Conservation (phyloP, 306 rosid genomes). For the Lagenaria siceraria region DNA sequence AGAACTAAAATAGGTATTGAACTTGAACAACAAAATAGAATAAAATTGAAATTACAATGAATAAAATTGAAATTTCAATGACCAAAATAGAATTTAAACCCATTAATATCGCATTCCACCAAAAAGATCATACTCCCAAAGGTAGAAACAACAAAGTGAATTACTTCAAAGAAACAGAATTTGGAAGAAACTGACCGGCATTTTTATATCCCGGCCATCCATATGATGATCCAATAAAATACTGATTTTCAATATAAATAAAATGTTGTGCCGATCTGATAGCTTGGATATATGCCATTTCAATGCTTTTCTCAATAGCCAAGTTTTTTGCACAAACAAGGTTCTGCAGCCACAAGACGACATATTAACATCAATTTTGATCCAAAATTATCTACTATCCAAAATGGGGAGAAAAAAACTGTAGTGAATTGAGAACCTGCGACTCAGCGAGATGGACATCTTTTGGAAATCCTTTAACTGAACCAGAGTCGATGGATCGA, state of each 20-base stretch:
- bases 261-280: slow-evolving; percentile 94
- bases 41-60: no score
- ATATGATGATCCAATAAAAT: slow-evolving; percentile 86
- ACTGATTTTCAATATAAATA: slow-evolving; percentile 90
- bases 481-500: slow-evolving; percentile 91
- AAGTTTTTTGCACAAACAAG: slow-evolving; percentile 62
- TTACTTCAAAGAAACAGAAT: not conserved
- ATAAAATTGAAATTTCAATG: no score
- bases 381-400: not conserved
- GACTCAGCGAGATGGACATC: slow-evolving; percentile 21
- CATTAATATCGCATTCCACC: not conserved
- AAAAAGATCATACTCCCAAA: not conserved
- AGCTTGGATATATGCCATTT: slow-evolving; percentile 80
- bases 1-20: no score
- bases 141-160: not conserved
- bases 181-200: slow-evolving; percentile 48
- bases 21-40: no score
- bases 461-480: slow-evolving; percentile 84
- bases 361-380: slow-evolving; percentile 2
- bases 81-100: not conserved
- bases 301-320: slow-evolving; percentile 83
- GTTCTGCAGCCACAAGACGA: slow-evolving; percentile 45
- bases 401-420: slow-evolving; percentile 1
- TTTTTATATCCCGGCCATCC: slow-evolving; percentile 74
- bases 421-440: slow-evolving; percentile 28